Conservation (phyloP, 331 rosid species). For the Erythrophleum ivorense region DNA sequence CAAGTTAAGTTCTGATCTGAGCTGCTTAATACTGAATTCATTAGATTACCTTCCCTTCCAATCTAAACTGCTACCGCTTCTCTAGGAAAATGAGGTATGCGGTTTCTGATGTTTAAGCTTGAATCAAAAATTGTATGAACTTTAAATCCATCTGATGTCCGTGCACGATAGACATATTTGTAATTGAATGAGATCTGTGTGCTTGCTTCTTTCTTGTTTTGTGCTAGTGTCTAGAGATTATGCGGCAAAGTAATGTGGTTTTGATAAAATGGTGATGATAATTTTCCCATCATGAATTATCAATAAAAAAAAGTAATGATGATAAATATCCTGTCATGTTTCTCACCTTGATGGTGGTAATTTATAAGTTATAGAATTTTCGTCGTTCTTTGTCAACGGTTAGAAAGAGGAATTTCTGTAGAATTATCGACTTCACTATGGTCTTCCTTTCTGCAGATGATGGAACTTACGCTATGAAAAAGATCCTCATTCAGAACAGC, state of each 20-base stretch:
- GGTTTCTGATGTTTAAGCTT: constrained; percentile 7
- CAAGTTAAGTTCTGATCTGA: constrained; percentile 3
- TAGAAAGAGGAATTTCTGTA: neutral
- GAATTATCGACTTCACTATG: neutral
- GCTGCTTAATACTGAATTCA: neutral
- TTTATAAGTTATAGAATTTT: constrained; percentile 16
- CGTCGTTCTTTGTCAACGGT: neutral
- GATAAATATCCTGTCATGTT: constrained; percentile 1
- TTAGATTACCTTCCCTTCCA: neutral
- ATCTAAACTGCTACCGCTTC: neutral
- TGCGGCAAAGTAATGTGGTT: constrained; percentile 11
- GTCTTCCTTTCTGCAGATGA: constrained; percentile 54
- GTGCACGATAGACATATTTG: neutral
- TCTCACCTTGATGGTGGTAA: neutral
- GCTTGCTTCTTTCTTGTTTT: constrained; percentile 13
- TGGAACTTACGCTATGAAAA: constrained; percentile 81
- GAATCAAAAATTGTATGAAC: neutral
- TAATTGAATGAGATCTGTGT: neutral
- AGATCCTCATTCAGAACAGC: constrained; percentile 71
- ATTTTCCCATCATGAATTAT: neutral
- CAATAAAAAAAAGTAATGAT: neutral
- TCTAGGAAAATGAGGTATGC: neutral
- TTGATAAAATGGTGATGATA: constrained; percentile 15
- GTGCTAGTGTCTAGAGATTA: constrained; percentile 8
- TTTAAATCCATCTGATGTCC: neutral